These are phyloP conservation scores for Phlebiopsis flavidoalba DNA, from an alignment of 768 basidiomycete genomes.

Conservation along the genomic window DNA sequence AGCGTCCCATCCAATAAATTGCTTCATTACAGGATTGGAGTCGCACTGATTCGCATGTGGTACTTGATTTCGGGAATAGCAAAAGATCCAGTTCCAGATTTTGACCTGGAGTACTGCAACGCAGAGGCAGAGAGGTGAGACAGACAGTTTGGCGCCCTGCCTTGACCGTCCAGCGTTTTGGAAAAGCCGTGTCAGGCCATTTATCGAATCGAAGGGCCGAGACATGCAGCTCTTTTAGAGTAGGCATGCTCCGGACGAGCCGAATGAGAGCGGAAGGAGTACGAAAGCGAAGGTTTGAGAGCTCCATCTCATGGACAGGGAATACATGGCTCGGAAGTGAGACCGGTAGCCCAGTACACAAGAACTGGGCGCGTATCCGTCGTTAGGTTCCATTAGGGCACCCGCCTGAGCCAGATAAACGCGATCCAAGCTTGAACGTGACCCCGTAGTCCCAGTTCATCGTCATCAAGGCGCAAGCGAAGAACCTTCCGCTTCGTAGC, in stretches of 20 bases:
- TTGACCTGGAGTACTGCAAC: background rate
- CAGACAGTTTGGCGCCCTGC: background rate
- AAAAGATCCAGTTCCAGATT: background rate
- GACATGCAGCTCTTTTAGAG: background rate
- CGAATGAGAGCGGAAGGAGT: background rate
- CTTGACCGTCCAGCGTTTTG: background rate
- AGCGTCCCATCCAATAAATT: background rate
- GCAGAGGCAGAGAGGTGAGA: background rate
- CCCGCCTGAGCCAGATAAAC: background rate
- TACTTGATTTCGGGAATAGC: background rate
- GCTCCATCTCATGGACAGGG: background rate
- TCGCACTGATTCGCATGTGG: background rate
- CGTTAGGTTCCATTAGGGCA: background rate
- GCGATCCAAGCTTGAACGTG: too few species aligned
- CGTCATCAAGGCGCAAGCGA: too few species aligned
- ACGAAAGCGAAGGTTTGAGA: background rate
- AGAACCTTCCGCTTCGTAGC: background rate
- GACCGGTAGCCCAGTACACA: background rate
- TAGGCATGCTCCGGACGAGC: background rate
- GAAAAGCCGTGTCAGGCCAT: background rate
- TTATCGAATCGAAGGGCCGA: background rate
- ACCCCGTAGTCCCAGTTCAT: too few species aligned
- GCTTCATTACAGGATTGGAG: background rate
- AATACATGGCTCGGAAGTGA: background rate
- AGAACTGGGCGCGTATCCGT: background rate